Evolutionary conservation across 2,329 filamentous ascomycete species (phyloP).

Genomic region (Bipolaris sorokiniana): DNA sequence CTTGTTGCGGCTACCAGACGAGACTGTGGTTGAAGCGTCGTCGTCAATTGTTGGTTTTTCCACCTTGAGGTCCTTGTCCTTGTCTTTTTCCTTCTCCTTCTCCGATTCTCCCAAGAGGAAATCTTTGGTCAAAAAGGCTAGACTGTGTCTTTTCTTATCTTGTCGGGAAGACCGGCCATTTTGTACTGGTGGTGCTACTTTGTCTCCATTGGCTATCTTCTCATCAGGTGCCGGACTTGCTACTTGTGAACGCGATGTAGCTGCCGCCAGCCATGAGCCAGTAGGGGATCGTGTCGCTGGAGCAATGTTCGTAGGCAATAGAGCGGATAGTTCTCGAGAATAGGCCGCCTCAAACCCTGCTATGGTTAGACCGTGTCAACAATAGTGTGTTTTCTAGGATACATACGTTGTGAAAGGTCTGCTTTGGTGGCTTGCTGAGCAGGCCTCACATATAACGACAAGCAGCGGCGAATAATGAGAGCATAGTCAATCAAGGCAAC

Average conservation of each 20-base stretch:
- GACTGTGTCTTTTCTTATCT: conserved; percentile 50
- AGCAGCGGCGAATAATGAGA: conserved; percentile 81
- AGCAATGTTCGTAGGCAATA: conserved; percentile 46
- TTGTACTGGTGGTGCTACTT: conserved; percentile 27
- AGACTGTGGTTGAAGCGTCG: conserved; percentile 29
- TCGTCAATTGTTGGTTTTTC: conserved; percentile 31
- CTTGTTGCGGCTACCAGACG: conserved; percentile 43
- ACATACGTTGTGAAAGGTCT: conserved; percentile 70
- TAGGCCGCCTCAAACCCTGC: conserved; percentile 56
- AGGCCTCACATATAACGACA: conserved; percentile 71
- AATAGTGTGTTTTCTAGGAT: conserved; percentile 3
- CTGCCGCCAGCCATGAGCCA: conserved; percentile 41
- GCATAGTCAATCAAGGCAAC: conserved; percentile 89
- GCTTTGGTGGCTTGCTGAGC: conserved; percentile 64
- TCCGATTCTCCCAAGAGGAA: conserved; percentile 33
- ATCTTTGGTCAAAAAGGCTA: conserved; percentile 49
- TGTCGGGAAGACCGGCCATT: conserved; percentile 39
- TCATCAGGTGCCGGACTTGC: conserved; percentile 34
- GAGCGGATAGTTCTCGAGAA: conserved; percentile 50
- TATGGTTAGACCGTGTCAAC: conserved; percentile 21
- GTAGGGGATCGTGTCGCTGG: conserved; percentile 42
- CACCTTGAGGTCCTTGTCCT: conserved; percentile 19
- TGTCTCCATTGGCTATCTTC: conserved; percentile 34
- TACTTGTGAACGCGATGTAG: conserved; percentile 36
- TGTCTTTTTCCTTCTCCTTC: conserved; percentile 20